Evolutionary conservation across 78 protist genomes (phyloP), one percentile per base, ranked within the genome.

Genomic region (Planoprotostelium fungivorum): DNA sequence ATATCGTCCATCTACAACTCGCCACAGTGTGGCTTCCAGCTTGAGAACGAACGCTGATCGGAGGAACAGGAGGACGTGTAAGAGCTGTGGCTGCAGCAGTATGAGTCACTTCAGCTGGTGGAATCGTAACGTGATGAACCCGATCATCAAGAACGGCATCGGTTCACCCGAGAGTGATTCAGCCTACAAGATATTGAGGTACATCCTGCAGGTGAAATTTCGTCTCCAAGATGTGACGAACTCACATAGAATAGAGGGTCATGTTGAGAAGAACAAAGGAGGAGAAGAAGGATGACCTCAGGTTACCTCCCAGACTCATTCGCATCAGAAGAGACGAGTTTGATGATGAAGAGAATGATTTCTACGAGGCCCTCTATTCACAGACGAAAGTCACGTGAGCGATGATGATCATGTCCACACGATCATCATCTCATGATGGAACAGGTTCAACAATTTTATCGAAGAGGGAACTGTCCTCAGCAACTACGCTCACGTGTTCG

Each of bases 401-500:
- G 16, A 51, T 51, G 16, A 5, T 51, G 73, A 25, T 51, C 16
- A 25, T 25, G 31, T 51, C 31, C 73, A 25, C 31, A 51, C 73
- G 73, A n/a, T n/a, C n/a, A n/a, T 51, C 73, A 51, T 5, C 5
- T 16, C 16, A 16, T 25, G 31, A 5, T 16, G 73, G 5, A 25
- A 16, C 16, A 51, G 73, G 16, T 51, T 51, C 73, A 51, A 51
- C 73, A 51, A 51, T 51, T 51, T 51, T 51, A 16, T 51, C 31
- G 31, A 51, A 36, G 51, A 35, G 37, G 38, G 87, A 5, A 35
- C 86, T 23, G 51, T 88, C 0, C 87, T 92, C 35, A 89, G 87
- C 85, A 88, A 92, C 87, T 92, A 95, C 91, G 97, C 97, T 85
- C 97, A 95, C 93, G 87, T 95, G 31, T 91, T 95, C 38, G 97